These are phyloP conservation scores for Moniliella sp. DNA, from an alignment of 1,284 basidiomycete genomes.

Conservation along the genomic window DNA sequence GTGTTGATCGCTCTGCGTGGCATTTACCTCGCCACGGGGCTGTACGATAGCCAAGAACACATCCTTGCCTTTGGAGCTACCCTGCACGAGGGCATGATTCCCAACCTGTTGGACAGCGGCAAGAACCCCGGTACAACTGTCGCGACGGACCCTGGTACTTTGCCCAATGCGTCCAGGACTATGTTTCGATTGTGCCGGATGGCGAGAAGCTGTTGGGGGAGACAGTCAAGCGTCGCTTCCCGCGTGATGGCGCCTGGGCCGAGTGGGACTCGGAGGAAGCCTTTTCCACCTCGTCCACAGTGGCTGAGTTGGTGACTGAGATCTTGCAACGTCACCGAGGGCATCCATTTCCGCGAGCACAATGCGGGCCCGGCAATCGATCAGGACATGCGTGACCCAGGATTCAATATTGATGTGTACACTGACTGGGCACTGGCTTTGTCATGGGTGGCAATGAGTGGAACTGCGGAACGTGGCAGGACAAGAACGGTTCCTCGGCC, in stretches of 20 bases:
- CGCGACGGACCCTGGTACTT: conserved; percentile 94
- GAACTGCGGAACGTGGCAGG: conserved; percentile 30
- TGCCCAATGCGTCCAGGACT: conserved; percentile 92
- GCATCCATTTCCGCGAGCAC: conserved; percentile 82
- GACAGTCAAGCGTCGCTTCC: conserved; percentile 69
- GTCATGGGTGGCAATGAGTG: conserved; percentile 58
- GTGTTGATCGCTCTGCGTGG: conserved; percentile 27
- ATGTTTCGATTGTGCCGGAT: conserved; percentile 59
- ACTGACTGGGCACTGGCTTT: conserved; percentile 86
- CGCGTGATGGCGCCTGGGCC: conserved; percentile 77
- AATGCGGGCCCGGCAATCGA: conserved; percentile 88
- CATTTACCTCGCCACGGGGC: conserved; percentile 23
- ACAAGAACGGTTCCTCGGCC: conserved; percentile 23
- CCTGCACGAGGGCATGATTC: conserved; percentile 24
- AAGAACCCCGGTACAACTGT: conserved; percentile 48
- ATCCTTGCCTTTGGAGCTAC: conserved; percentile 22
- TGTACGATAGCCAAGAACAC: conserved; percentile 15
- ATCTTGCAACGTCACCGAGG: conserved; percentile 71
- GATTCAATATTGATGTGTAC: conserved; percentile 76
- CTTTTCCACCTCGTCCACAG: conserved; percentile 36
- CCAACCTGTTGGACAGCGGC: conserved; percentile 21
- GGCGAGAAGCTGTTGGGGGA: conserved; percentile 62
- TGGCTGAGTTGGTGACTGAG: conserved; percentile 86
- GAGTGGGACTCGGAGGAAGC: conserved; percentile 67
- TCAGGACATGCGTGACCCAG: conserved; percentile 74